Base-by-base conservation (phyloP, 805 yeast genomes). In the Lachancea meyersii region DNA sequence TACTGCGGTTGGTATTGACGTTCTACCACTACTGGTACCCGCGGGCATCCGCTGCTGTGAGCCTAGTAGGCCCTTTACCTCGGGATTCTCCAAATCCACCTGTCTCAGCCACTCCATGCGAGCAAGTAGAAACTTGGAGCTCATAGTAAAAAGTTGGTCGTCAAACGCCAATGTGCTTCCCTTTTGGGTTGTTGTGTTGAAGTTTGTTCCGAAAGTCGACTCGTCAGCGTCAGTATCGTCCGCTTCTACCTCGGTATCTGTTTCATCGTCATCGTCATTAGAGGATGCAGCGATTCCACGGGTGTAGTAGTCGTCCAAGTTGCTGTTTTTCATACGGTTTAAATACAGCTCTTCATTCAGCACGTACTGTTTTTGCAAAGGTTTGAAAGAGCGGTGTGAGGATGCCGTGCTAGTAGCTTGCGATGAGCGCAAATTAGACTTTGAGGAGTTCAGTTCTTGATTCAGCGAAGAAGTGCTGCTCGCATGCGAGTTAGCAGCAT, bases 231-330 rank as follows among this genome's bases (percentile, higher is more conserved):
- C 61, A 24, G 49, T 50, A 11, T 60, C 71, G 5, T 55, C 58
- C 10, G 62, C 69, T 19, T 53, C 60, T 6, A 53, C 52, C 4
- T 61, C 63, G 11, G 49, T 47, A 17, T 56, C 53, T 16, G 51
- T 62, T n/a, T 64, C 64, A 9, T 63, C 65, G 4, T 62, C 60
- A n/a, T 65, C 71, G 11, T 53, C 50, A 16, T 44, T 43, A 0
- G 52, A 38, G 3, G 58, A 46, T 2, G 69, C 62, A 0, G 77
- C 67, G 32, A 80, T 76, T 3, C 82, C 86, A 50, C 78, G 78
- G 10, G 86, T 80, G 55, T 82, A 80, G 58, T 82, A 82, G 52
- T 84, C 93, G 58, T 83, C 86, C 3, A 69, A 73, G 31, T 70
- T 65, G 48, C 76, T 80, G 49, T 79, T 79, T 45, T 75, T 72